phyloP scores from a whole-genome alignment of 2,329 filamentous ascomycete genomes.

The Diplodia corticola region DNA sequence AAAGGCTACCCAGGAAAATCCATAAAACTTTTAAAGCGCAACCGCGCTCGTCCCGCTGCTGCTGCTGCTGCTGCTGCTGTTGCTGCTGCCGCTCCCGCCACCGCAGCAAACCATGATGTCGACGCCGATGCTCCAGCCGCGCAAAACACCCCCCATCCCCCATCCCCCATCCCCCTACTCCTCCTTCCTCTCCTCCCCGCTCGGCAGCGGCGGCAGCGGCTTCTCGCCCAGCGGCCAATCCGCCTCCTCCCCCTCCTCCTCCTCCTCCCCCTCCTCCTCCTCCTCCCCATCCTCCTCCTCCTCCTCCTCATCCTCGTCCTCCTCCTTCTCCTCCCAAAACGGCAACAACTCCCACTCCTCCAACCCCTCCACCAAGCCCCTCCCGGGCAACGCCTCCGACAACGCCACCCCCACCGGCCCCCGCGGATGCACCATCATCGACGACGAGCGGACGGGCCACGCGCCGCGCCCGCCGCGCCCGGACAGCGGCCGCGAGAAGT shows the following conservation, averaged over 20 bases:
- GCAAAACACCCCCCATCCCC: neutral
- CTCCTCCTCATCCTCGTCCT: neutral
- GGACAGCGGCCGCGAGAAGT: constrained; percentile 3
- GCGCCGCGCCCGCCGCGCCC: neutral
- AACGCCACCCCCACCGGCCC: neutral
- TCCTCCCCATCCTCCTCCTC: neutral
- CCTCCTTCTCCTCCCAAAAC: neutral
- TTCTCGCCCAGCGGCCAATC: neutral
- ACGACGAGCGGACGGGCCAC: neutral
- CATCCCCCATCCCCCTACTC: neutral
- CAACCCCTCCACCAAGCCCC: neutral
- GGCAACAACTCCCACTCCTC: neutral
- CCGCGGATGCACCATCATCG: neutral
- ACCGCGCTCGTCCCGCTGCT: too few species aligned
- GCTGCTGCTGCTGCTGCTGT: too few species aligned
- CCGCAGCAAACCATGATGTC: too few species aligned
- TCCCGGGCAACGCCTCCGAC: neutral
- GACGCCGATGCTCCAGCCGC: too few species aligned
- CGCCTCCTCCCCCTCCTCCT: too few species aligned
- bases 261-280: too few species aligned
- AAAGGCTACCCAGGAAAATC: neutral
- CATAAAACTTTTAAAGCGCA: neutral
- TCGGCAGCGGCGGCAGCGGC: neutral
- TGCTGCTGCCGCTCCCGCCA: too few species aligned
- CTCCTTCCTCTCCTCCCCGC: neutral